Base-by-base conservation (phyloP, 108 stramenopile genomes). In the Cyclotella kingstonii region DNA sequence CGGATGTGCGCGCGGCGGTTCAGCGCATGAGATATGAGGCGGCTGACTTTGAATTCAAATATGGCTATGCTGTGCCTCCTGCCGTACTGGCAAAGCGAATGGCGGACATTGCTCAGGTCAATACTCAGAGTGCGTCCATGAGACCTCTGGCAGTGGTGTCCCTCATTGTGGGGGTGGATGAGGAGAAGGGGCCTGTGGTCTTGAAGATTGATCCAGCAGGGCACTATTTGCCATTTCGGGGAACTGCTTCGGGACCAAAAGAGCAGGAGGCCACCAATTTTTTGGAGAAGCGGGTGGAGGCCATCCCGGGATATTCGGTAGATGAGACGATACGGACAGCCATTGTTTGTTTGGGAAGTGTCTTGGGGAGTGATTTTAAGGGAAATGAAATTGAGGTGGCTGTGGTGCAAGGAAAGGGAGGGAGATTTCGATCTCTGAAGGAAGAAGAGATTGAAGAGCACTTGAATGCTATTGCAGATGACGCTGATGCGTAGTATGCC, bases 201-300 rank as follows among this genome's bases (percentile, higher is more conserved):
- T 93, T 84, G 72, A 97, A 97, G 89, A 91, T 98, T 6, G 98
- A 99, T 78, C 97, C 96, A 23, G 98, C 97, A n/a, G 98, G 98
- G 11, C 96, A 97, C 66, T 98, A 81, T 63, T 68, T 97, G 47
- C 97, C 97, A 0, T 99, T 94, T 77, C 85, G 91, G 66, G 98
- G 94, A 15, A 77, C 95, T 0, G 95, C 97, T 0, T 76, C 87
- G 0, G 98, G 98, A 15, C 73, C 85, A 18, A 98, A 98, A 82
- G 95, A 97, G 68, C 94, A 96, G 79, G 98, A 99, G 81, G 97
- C 98, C 25, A 91, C 94, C 68, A 98, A 97, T 73, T 96, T 91
- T 83, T 82, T 99, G 64, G 98, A 99, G 80, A 98, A 97, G 79
- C 80, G 91, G 62, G 97, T 91, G 12, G 77, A 71, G 12, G 87